These are phyloP conservation scores for Rubia balearica DNA, from an alignment of 305 asterid species.

Conservation along the genomic window DNA sequence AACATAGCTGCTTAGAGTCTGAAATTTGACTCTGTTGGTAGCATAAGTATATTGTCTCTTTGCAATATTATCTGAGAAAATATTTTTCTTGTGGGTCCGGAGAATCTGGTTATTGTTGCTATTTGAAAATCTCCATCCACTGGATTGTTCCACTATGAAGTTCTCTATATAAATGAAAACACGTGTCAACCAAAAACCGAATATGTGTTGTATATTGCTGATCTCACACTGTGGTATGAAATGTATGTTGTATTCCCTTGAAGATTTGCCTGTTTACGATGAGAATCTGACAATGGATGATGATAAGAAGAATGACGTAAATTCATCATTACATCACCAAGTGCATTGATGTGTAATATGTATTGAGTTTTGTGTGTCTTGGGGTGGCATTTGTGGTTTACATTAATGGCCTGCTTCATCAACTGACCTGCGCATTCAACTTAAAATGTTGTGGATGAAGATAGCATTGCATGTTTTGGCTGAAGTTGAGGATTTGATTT, in stretches of 20 bases:
- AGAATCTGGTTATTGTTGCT: neutral
- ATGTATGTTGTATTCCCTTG: neutral
- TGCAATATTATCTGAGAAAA: neutral
- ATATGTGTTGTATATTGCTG: neutral
- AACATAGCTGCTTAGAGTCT: neutral
- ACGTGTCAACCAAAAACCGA: neutral
- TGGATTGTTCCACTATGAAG: no score
- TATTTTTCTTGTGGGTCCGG: neutral
- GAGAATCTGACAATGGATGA: neutral
- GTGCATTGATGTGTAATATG: neutral
- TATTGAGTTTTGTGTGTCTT: neutral
- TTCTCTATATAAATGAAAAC: neutral
- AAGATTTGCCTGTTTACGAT: neutral
- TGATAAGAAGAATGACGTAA: neutral
- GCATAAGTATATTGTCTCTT: neutral
- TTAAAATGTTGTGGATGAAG: neutral
- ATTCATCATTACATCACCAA: neutral
- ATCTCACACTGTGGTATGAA: neutral
- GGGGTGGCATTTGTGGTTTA: conserved; percentile 14
- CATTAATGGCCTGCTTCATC: neutral
- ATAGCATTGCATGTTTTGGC: no score
- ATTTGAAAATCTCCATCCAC: neutral
- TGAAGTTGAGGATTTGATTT: neutral
- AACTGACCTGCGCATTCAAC: neutral
- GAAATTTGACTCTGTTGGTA: neutral